A percentile compares a stretch with the other conserved stretches of the same genome.
These are phyloP conservation scores for Craspedostauros australis DNA, from an alignment of 108 stramenopile species.

Conservation along the genomic window DNA sequence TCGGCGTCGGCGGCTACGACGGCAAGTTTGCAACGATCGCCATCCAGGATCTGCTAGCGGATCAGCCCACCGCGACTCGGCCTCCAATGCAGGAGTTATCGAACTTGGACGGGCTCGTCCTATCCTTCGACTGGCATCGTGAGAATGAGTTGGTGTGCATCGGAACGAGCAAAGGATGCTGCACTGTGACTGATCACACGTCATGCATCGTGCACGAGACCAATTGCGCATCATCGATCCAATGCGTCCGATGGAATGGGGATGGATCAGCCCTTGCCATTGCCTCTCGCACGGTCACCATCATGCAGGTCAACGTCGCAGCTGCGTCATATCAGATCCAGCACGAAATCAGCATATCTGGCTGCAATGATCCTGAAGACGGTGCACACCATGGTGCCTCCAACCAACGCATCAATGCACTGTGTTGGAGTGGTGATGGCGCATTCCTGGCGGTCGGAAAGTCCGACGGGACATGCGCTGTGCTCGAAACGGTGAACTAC, in stretches of 20 bases:
- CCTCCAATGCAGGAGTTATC: no score
- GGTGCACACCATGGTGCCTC: background rate
- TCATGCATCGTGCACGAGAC: slow-evolving; percentile 24
- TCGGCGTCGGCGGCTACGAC: slow-evolving; percentile 49
- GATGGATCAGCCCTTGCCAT: slow-evolving; percentile 27
- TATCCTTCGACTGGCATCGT: no score
- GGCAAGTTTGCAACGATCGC: slow-evolving; percentile 29
- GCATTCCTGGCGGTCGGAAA: slow-evolving; percentile 32
- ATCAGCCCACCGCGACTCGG: no score
- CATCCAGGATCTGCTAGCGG: background rate
- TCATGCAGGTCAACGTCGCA: slow-evolving; percentile 6
- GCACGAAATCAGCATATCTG: slow-evolving; percentile 14
- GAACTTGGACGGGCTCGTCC: no score
- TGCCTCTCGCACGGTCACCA: slow-evolving; percentile 27
- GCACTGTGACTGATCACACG: no score
- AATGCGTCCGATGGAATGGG: slow-evolving; percentile 30
- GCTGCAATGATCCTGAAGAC: slow-evolving; percentile 2
- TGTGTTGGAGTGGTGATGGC: slow-evolving; percentile 36
- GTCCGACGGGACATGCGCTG: slow-evolving; percentile 23
- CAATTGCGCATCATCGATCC: slow-evolving; percentile 11
- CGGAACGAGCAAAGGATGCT: no score
- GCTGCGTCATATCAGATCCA: slow-evolving; percentile 10
- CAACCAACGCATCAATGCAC: slow-evolving; percentile 20
- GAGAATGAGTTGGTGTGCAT: background rate
- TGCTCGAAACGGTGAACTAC: slow-evolving; percentile 50